Base-by-base conservation (phyloP, 106 monocot species). In the Dioscorea zingiberensis region DNA sequence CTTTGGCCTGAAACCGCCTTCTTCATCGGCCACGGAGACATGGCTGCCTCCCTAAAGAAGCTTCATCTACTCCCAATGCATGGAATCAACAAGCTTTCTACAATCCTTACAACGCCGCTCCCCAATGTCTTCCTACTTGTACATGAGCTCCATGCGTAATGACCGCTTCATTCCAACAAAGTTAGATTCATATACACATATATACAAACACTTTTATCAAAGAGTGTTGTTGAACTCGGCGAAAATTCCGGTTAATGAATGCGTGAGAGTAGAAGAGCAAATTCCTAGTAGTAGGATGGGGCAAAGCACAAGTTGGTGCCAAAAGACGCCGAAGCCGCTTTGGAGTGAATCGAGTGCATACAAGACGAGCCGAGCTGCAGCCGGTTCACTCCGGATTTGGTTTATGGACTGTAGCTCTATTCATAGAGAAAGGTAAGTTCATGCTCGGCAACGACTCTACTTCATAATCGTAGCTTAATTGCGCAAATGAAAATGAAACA, bases 261-360 rank as follows among this genome's bases (percentile, higher is more conserved):
- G 75, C 63, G 63, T 67, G 48, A 44, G 80, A 68, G 16, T 21
- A 64, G 25, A 4, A 45, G 24, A 23, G 54, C 22, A 22, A 4
- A n/a, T n/a, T 56, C 1, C 27, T 24, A 22, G 69, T 21, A 53
- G n/a, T n/a, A 65, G 32, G 27, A 16, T 30, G 2, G 27, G 23
- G 24, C n/a, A n/a, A n/a, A n/a, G n/a, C n/a, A n/a, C n/a, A n/a
- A n/a, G n/a, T n/a, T n/a, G n/a, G 28, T 54, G 24, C 25, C 66
- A n/a, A 27, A 77, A 66, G 77, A 25, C 60, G 62, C 66, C 78
- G 69, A 77, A 77, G 62, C 70, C 78, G 3, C n/a, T 83, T 83
- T 21, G 82, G 82, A 12, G 82, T 83, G 62, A 78, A 83, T 48
- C 58, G 82, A 83, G 17, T 83, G 70, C 28, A 61, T 61, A 13